phyloP scores from a whole-genome alignment of 2,329 filamentous ascomycete genomes.

The Cladosporium halotolerans region DNA sequence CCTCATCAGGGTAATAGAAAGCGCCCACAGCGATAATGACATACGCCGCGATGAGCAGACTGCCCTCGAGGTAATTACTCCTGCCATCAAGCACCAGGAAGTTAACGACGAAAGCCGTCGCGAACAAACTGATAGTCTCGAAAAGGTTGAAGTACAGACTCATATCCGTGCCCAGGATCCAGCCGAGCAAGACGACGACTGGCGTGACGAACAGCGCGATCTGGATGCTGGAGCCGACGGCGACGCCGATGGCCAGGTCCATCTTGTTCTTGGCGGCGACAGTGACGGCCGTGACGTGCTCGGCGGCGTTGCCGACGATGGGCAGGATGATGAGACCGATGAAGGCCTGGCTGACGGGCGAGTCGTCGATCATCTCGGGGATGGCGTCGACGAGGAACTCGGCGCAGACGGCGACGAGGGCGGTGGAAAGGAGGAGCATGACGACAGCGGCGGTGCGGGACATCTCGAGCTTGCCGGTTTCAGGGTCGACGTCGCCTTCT shows the following conservation, averaged over 20 bases:
- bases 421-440: conserved; percentile 50
- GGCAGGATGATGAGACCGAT: conserved; percentile 74
- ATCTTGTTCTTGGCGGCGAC: conserved; percentile 81
- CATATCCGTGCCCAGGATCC: conserved; percentile 67
- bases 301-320: conserved; percentile 77
- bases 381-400: conserved; percentile 74
- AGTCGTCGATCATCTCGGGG: conserved; percentile 56
- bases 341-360: conserved; percentile 62
- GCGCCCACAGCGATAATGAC: conserved; percentile 63
- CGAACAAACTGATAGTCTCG: conserved; percentile 67
- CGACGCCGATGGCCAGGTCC: conserved; percentile 75
- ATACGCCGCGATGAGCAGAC: conserved; percentile 69
- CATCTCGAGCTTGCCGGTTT: conserved; percentile 39
- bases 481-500: conserved; percentile 20
- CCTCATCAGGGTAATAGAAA: conserved; percentile 44
- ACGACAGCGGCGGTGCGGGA: conserved; percentile 52
- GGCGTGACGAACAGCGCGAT: conserved; percentile 75
- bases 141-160: conserved; percentile 56
- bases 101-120: conserved; percentile 76
- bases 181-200: conserved; percentile 68
- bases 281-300: conserved; percentile 74
- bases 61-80: conserved; percentile 76
- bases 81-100: conserved; percentile 79
- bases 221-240: conserved; percentile 74
- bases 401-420: conserved; percentile 54